A percentile compares a stretch with the other conserved stretches of the same genome.
Evolutionary conservation across 78 protist genomes (phyloP).

Genomic region (Paulinella micropora): DNA sequence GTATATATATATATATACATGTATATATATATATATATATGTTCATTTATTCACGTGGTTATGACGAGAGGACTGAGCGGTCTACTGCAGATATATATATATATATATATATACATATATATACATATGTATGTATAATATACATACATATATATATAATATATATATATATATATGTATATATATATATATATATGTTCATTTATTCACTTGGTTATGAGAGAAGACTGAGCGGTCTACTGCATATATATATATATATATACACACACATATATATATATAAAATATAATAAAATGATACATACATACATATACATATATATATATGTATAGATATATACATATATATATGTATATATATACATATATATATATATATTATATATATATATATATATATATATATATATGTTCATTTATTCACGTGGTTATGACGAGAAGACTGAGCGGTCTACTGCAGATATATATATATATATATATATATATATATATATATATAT

Average conservation of each 20-base stretch:
- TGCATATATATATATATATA: neutral
- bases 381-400: neutral
- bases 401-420: neutral
- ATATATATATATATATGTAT: neutral
- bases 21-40: neutral
- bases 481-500: neutral
- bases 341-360: neutral
- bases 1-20: neutral
- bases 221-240: too few relatives aligned
- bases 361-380: neutral
- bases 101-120: neutral
- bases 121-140: neutral
- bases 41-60: neutral
- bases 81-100: neutral
- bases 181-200: neutral
- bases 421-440: neutral
- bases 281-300: neutral
- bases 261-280: neutral
- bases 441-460: neutral
- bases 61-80: neutral
- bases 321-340: neutral
- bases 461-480: neutral
- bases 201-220: neutral
- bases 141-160: neutral
- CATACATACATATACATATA: neutral